Base-by-base conservation (phyloP, 2,329 filamentous ascomycete genomes). In the Endoconidiophora polonica region DNA sequence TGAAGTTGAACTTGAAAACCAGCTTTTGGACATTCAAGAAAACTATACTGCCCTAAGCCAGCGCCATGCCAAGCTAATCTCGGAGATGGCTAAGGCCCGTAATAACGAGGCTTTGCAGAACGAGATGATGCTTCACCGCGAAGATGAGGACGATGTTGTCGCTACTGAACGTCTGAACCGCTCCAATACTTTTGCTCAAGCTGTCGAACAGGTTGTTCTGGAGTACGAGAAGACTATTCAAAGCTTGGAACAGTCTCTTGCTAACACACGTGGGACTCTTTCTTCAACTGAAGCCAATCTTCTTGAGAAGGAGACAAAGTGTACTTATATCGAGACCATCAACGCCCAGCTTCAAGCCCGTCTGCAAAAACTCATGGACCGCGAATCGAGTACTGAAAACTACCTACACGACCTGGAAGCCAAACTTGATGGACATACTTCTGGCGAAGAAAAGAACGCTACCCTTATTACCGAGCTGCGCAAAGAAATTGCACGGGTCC, bases 221-320 rank as follows among this genome's bases (percentile, higher is more conserved):
- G 91, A 98, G 65, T 98, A 98, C 61, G 93, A 98, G 63, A 96
- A 94, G 72, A 98, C 93, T 0, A 98, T 98, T 46, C 88, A 96
- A 62, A 83, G 78, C 48, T 74, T 98, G 14, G 91, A 98, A 64
- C 80, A 87, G 46, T 95, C 88, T 1, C 75, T 98, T 12, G 88
- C 88, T 0, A 91, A 79, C 59, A 96, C 91, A 1, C 77, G 91
- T 52, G 74, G 83, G 33, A 86, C 85, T 0, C 71, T 98, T 24
- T 83, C 91, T 9, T 81, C 70, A 55, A 88, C 84, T 0, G 93
- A 98, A 63, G 91, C 87, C 49, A 82, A 70, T 52, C 71, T 98
- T 22, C 71, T 96, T 2, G 93, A 98, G 63, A 91, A 84, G 62
- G 91, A 98, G 65, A 91, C 86, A 10, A 93, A 86, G 61, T 90